Conservation (phyloP, 495 filamentous ascomycete genomes). For the Neurospora pannonica region DNA sequence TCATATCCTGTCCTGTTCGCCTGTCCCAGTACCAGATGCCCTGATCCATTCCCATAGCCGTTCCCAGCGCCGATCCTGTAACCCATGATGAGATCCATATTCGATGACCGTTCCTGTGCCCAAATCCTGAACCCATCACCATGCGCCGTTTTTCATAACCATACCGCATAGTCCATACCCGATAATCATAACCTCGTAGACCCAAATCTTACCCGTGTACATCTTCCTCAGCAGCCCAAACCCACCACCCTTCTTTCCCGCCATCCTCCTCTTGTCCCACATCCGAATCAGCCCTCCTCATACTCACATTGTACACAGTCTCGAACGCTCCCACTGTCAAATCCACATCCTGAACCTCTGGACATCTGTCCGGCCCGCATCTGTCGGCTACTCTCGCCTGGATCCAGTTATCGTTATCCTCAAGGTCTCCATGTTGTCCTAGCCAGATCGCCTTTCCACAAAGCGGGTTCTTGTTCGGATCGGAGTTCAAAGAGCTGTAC, state of each 20-base stretch:
- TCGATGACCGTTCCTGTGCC: background rate
- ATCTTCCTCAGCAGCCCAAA: background rate
- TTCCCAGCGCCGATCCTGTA: background rate
- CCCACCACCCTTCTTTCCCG: background rate
- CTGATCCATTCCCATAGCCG: background rate
- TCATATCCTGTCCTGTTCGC: background rate
- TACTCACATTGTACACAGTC: conserved; percentile 42
- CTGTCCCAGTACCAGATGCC: background rate
- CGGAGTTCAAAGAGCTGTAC: conserved; percentile 20
- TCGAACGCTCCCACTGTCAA: conserved; percentile 52
- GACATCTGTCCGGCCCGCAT: conserved; percentile 49
- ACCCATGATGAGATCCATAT: background rate
- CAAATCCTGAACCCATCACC: too few relatives aligned
- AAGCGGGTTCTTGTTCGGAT: conserved; percentile 63
- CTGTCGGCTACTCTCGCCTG: conserved; percentile 69
- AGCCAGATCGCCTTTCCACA: conserved; percentile 58
- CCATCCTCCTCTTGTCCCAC: conserved; percentile 35
- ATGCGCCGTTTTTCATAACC: background rate
- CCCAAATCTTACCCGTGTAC: background rate
- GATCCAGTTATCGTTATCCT: conserved; percentile 29
- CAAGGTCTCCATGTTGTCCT: conserved; percentile 31
- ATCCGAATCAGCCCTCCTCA: conserved; percentile 50
- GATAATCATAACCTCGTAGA: background rate
- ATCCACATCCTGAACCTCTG: conserved; percentile 52
- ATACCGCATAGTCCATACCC: background rate